Percentiles rank a stretch among this genome's conserved stretches.
Conservation (phyloP, 1,284 basidiomycete species). For the Athelia psychrophila region DNA sequence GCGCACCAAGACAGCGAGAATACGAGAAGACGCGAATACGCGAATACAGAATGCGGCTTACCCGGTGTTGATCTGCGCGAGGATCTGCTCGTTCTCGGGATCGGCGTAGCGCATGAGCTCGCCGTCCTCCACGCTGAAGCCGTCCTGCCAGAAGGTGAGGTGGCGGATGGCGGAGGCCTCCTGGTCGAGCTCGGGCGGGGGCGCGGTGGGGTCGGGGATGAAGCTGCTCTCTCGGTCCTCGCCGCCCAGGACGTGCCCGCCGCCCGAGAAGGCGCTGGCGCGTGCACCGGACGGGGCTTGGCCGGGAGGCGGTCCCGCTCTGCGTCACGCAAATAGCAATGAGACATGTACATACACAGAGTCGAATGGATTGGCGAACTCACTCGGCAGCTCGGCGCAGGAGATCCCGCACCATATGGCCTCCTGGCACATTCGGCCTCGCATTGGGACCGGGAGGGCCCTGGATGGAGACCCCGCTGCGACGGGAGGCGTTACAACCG, state of each 20-base stretch:
- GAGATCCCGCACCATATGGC: slow-evolving; percentile 77
- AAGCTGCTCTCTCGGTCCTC: slow-evolving; percentile 76
- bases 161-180: slow-evolving; percentile 68
- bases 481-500: not conserved
- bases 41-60: slow-evolving; percentile 41
- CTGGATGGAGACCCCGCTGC: slow-evolving; percentile 87
- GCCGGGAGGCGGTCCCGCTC: slow-evolving; percentile 39
- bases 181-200: slow-evolving; percentile 37
- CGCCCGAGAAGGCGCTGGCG: slow-evolving; percentile 53
- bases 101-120: slow-evolving; percentile 85
- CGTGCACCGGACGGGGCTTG: slow-evolving; percentile 20
- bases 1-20: slow-evolving; percentile 2
- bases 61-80: slow-evolving; percentile 83
- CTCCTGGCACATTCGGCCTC: slow-evolving; percentile 42
- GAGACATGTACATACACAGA: not conserved
- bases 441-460: slow-evolving; percentile 65
- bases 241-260: slow-evolving; percentile 83
- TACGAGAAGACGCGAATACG: no score
- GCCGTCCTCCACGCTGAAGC: slow-evolving; percentile 92
- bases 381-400: slow-evolving; percentile 82
- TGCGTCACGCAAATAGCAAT: slow-evolving; percentile 13
- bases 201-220: slow-evolving; percentile 66
- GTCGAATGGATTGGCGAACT: slow-evolving; percentile 25
- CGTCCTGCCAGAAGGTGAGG: slow-evolving; percentile 93
- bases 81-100: slow-evolving; percentile 69